Percentiles rank a stretch among this genome's conserved stretches.
Evolutionary conservation across 2,329 filamentous ascomycete species (phyloP).

Genomic region (Tolypocladium sp.): DNA sequence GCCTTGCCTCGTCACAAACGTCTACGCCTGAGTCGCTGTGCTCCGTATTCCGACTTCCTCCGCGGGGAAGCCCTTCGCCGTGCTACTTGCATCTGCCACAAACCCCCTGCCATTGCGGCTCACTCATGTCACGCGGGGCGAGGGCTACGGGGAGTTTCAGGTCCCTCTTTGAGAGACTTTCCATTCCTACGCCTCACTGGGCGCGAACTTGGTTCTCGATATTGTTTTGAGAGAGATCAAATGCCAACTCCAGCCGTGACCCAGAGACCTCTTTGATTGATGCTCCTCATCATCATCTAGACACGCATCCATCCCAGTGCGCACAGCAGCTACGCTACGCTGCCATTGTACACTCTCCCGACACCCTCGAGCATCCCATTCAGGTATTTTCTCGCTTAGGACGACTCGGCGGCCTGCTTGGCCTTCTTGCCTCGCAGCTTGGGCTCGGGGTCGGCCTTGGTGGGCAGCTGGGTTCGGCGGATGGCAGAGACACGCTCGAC

Average conservation of each 20-base stretch:
- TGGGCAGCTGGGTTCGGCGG: slow-evolving; percentile 66
- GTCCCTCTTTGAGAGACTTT: neutral
- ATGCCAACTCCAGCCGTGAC: slow-evolving; percentile 11
- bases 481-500: slow-evolving; percentile 82
- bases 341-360: neutral
- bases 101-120: neutral
- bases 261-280: slow-evolving; percentile 5
- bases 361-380: neutral
- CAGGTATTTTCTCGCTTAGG: slow-evolving; percentile 10
- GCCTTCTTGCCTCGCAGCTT: slow-evolving; percentile 78
- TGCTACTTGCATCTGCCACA: neutral
- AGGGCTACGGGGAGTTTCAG: neutral
- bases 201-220: neutral
- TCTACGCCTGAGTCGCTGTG: neutral
- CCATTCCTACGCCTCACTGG: slow-evolving; percentile 1
- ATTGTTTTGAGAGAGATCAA: slow-evolving; percentile 3
- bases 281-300: slow-evolving; percentile 2
- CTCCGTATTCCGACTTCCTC: neutral
- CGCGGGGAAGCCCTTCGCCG: neutral
- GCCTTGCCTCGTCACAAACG: neutral
- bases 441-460: slow-evolving; percentile 63
- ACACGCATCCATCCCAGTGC: neutral
- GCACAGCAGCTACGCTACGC: neutral
- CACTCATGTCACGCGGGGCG: neutral
- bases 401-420: slow-evolving; percentile 52